Evolutionary conservation across 805 yeast genomes (phyloP), one percentile per base, ranked within the genome.

Genomic region (Ogataea angusta): DNA sequence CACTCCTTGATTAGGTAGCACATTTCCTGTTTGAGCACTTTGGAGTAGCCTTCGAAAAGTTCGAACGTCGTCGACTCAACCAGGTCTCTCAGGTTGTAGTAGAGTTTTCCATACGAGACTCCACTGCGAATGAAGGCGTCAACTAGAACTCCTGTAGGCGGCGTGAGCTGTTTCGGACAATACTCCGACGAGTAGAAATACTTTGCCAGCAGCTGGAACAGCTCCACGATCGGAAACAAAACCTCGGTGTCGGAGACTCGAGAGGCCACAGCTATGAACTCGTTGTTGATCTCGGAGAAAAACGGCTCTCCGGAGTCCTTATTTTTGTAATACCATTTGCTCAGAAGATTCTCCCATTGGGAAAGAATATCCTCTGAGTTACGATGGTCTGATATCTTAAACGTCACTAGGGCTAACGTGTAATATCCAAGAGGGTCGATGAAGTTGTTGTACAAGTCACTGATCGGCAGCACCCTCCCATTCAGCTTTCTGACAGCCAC

Each of bases 391-490:
- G 97, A 81, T 10, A 84, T 76, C 56, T 86, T 85, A 69, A 85
- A 86, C 12, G 89, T 80, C 29, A 78, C 63, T 44, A 90, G 69
- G 46, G 95, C 84, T 36, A 91, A 70, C 51, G 86, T 95, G 62
- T 82, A 80, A 57, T 90, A 91, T 6, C 91, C 91, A 46, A 90
- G 67, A 17, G 95, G 95, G 53, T 85, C 90, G 10, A 95, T 87
- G 62, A 73, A 91, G 48, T 78, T 82, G 64, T 93, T 91, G 69
- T 80, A 91, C 38, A 93, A 67, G 43, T 85, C 93, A 53, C 85
- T 82, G 23, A 89, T 78, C 4, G 82, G 74, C 52, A 83, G 66
- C 24, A 93, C 77, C 56, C 75, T 74, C 28, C 72, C 76, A 56
- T 85, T 77, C 41, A 93, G 71, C 30, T 73, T 70, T 10, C 64